Evolutionary conservation across 306 rosid genomes (phyloP).

Genomic region (Luffa aegyptiaca): DNA sequence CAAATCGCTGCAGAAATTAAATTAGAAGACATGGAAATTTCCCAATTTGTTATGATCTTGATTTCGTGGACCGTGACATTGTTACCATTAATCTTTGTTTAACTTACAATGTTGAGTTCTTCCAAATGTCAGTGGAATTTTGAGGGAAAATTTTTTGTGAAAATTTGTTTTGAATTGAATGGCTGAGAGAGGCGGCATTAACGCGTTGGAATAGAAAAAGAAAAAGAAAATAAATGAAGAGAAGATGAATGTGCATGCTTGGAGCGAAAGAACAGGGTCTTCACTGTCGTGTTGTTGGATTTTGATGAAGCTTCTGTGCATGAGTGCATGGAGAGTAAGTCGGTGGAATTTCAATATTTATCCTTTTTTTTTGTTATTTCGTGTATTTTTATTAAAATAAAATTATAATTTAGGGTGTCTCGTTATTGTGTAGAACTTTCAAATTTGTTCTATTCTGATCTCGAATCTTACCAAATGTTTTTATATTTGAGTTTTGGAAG

Average conservation of each 20-base stretch:
- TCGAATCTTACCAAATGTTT: no score
- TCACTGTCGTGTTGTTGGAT: slow-evolving; percentile 2
- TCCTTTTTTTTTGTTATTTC: not conserved
- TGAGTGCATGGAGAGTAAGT: not conserved
- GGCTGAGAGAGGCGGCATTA: not conserved
- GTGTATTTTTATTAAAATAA: not conserved
- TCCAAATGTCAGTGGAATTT: no score
- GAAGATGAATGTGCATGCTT: not conserved
- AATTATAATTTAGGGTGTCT: no score
- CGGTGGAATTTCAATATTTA: slow-evolving; percentile 1
- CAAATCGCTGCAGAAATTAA: not conserved
- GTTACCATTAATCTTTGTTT: not conserved
- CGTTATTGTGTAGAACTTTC: no score
- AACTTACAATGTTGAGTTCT: no score
- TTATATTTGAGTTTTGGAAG: no score
- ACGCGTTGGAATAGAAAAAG: not conserved
- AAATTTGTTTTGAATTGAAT: not conserved
- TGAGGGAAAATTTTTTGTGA: no score
- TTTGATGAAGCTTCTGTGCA: not conserved
- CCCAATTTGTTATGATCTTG: not conserved
- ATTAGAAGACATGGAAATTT: not conserved
- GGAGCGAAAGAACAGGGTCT: not conserved
- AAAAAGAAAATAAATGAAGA: not conserved
- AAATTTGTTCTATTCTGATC: no score
- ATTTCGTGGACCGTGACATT: not conserved